Evolutionary conservation across 2,329 filamentous ascomycete species (phyloP), one percentile per base, ranked within the genome.

Genomic region (Chrysoporthe deuterocubensis): DNA sequence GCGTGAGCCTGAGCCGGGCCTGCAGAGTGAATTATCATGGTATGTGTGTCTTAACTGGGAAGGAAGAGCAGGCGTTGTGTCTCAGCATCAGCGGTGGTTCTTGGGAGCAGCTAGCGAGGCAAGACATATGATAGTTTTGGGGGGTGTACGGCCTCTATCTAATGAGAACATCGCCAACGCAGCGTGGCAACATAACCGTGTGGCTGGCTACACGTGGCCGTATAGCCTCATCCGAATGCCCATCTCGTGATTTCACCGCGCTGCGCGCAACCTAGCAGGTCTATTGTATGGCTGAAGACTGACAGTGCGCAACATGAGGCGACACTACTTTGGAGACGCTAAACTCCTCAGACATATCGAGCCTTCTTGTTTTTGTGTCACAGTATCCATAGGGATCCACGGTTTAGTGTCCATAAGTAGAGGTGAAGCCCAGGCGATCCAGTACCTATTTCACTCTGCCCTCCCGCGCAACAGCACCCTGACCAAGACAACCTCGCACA

Each of bases 1-100:
- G 77, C 80, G 52, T 85, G 54, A 61, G 62, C 59, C 34, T 64
- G 1, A 26, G 32, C 57, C 40, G 7, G 34, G 26, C 6, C 13
- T n/a, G 43, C 60, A 34, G 42, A 11, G 13, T 44, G 26, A n/a
- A 34, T 40, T 32, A 32, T 14, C 48, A 26, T 44, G 34, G 21
- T 26, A 37, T 21, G 14, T 26, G 21, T 21, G 9, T 21, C 43
- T 46, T 46, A 16, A 32, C 14, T 37, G 40, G 26, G 14, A 37
- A 18, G 26, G 11, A 16, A 11, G 8, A 26, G 37, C 42, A 43
- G 13, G 32, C n/a, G 9, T 34, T 32, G 40, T 34, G 50, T 14
- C 32, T 63, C 42, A 64, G 62, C 62, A 64, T 64, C 52, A 64
- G 50, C 62, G 50, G 50, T 37, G 52, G 42, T 56, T 57, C 44